These are phyloP conservation scores for Pyrus bretschneideri DNA, from an alignment of 306 rosid species.

Conservation along the genomic window DNA sequence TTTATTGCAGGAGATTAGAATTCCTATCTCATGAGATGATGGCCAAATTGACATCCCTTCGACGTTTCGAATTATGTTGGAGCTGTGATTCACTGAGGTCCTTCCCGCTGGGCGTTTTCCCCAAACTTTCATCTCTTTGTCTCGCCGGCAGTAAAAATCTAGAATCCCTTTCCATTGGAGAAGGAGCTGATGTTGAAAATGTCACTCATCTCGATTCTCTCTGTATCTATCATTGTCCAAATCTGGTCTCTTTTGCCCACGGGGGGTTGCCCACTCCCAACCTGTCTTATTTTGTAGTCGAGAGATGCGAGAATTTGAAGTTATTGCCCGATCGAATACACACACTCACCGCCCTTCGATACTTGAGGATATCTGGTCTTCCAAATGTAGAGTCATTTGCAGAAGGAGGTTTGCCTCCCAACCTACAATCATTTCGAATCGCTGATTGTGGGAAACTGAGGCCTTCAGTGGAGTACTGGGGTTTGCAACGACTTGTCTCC, in stretches of 20 bases:
- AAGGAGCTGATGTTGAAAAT: not conserved
- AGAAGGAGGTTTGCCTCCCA: not conserved
- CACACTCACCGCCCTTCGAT: not conserved
- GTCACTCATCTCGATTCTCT: accelerated
- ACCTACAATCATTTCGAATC: accelerated
- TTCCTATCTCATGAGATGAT: not conserved
- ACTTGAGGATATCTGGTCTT: accelerated
- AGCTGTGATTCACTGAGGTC: not conserved
- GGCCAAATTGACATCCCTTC: not conserved
- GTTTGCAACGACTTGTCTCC: not conserved
- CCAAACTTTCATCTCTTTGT: accelerated
- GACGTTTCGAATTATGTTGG: too few species aligned
- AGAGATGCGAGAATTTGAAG: accelerated
- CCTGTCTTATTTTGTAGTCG: accelerated
- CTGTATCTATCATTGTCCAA: slow-evolving; percentile 17
- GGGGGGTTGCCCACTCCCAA: slow-evolving; percentile 29
- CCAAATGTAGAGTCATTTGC: not conserved
- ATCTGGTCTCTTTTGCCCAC: slow-evolving; percentile 20
- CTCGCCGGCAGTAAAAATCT: not conserved
- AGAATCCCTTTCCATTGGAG: slow-evolving; percentile 15
- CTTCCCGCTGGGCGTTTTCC: not conserved
- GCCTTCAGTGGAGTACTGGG: not conserved
- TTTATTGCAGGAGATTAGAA: not conserved
- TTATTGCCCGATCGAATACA: not conserved
- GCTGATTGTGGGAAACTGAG: not conserved